These are phyloP conservation scores for Tylopilus sp. DNA, from an alignment of 768 basidiomycete species.

Conservation along the genomic window DNA sequence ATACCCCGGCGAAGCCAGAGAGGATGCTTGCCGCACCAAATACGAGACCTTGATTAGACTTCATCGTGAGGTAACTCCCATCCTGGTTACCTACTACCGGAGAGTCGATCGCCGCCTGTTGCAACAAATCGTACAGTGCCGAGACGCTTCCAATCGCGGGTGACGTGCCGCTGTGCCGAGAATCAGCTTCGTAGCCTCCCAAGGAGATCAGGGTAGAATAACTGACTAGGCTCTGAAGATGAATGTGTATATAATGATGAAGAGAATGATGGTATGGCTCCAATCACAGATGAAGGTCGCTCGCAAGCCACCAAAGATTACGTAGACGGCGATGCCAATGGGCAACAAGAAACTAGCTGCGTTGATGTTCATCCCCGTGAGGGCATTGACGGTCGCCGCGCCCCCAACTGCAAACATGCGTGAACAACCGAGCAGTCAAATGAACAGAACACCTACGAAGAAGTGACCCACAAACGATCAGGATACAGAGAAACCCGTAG, in stretches of 20 bases:
- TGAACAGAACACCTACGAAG: constrained; percentile 34
- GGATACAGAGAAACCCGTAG: constrained; percentile 48
- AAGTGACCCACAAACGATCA: constrained; percentile 49
- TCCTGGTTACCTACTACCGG: constrained; percentile 48
- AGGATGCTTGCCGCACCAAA: constrained; percentile 38
- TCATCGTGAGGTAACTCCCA: constrained; percentile 57
- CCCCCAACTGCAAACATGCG: constrained; percentile 30
- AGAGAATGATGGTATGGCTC: constrained; percentile 45
- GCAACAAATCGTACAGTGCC: constrained; percentile 45
- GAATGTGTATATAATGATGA: constrained; percentile 33
- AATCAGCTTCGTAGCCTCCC: background rate
- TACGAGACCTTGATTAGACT: constrained; percentile 44
- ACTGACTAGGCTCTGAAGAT: constrained; percentile 27
- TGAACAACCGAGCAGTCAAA: background rate
- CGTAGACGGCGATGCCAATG: constrained; percentile 42
- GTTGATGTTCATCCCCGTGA: constrained; percentile 44
- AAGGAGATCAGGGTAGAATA: constrained; percentile 7
- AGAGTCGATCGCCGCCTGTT: constrained; percentile 39
- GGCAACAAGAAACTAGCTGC: constrained; percentile 47
- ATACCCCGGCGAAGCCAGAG: constrained; percentile 45
- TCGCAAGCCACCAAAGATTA: constrained; percentile 40
- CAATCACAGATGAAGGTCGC: constrained; percentile 45
- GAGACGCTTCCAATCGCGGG: constrained; percentile 38
- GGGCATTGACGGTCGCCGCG: constrained; percentile 41
- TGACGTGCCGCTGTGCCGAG: constrained; percentile 32